phyloP scores from a whole-genome alignment of 106 monocot species.

The Dendrobium officinale region DNA sequence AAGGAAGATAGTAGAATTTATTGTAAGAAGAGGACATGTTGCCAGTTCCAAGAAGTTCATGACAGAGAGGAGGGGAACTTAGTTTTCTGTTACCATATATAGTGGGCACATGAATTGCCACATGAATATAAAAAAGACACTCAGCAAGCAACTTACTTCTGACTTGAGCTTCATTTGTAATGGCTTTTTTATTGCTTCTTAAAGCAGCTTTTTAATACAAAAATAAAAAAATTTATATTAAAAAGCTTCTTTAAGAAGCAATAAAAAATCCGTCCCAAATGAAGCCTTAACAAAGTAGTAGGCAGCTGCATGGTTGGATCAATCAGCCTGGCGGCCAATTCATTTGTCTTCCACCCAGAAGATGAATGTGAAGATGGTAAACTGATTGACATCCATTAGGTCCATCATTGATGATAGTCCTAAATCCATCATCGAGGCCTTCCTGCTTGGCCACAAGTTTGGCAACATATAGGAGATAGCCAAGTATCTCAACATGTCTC shows the following conservation, averaged over 20 bases:
- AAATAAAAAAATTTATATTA: too few relatives aligned
- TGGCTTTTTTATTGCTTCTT: too few relatives aligned
- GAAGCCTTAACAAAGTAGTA: not conserved
- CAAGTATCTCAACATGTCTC: constrained; percentile 70
- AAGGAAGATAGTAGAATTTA: too few relatives aligned
- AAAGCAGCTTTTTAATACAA: too few relatives aligned
- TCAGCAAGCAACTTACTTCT: not conserved
- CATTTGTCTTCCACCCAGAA: constrained; percentile 92
- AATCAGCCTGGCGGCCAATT: constrained; percentile 89
- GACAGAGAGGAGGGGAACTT: too few relatives aligned
- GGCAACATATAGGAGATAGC: constrained; percentile 59
- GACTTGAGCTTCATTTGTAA: not conserved
- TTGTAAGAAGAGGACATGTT: too few relatives aligned
- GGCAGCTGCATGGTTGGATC: not conserved
- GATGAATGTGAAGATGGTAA: constrained; percentile 88
- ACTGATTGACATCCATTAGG: constrained; percentile 89
- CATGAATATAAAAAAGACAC: too few relatives aligned
- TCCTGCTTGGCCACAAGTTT: constrained; percentile 91
- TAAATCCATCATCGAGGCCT: constrained; percentile 76
- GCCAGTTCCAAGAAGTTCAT: too few relatives aligned
- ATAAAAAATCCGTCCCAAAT: too few relatives aligned
- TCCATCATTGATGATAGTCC: constrained; percentile 88
- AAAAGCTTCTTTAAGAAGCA: too few relatives aligned
- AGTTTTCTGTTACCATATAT: too few relatives aligned
- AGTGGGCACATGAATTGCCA: too few relatives aligned